A percentile compares a stretch with the other conserved stretches of the same genome.
phyloP scores from a whole-genome alignment of 768 basidiomycete species.

The Pisolithus sp. region DNA sequence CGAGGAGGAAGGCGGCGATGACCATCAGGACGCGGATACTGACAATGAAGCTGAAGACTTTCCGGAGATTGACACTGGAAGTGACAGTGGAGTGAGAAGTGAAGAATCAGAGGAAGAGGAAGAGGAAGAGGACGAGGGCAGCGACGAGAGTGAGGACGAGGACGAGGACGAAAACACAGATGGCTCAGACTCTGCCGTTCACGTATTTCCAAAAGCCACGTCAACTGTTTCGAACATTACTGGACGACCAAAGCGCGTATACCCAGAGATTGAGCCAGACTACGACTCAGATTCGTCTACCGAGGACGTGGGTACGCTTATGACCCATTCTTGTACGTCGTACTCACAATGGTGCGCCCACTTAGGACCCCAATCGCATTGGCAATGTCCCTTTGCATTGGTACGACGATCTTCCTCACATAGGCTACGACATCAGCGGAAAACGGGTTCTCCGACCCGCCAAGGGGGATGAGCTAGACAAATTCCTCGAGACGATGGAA shows the following conservation, averaged over 20 bases:
- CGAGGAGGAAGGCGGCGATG: constrained; percentile 45
- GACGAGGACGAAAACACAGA: constrained; percentile 33
- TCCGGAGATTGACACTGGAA: constrained; percentile 56
- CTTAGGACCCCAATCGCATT: constrained; percentile 86
- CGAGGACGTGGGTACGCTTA: constrained; percentile 62
- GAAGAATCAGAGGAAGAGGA: constrained; percentile 34
- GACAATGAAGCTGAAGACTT: constrained; percentile 68
- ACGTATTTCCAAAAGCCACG: constrained; percentile 57
- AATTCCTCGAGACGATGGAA: constrained; percentile 89
- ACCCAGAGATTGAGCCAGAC: constrained; percentile 83
- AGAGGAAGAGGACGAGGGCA: constrained; percentile 25
- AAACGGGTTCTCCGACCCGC: constrained; percentile 92
- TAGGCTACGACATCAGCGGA: constrained; percentile 94
- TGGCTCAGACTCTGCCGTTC: constrained; percentile 42
- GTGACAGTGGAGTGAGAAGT: constrained; percentile 34
- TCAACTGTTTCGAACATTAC: constrained; percentile 74
- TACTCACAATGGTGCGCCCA: constrained; percentile 7
- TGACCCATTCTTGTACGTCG: not conserved
- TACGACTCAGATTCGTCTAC: constrained; percentile 91
- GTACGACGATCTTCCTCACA: constrained; percentile 99
- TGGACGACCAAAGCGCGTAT: constrained; percentile 75
- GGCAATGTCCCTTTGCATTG: constrained; percentile 96
- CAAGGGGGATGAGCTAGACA: constrained; percentile 94
- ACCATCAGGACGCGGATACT: constrained; percentile 31
- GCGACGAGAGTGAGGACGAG: constrained; percentile 19